Percentiles rank a stretch among this genome's conserved stretches.
phyloP scores from a whole-genome alignment of 768 basidiomycete genomes.

The Tulasnella sp. region DNA sequence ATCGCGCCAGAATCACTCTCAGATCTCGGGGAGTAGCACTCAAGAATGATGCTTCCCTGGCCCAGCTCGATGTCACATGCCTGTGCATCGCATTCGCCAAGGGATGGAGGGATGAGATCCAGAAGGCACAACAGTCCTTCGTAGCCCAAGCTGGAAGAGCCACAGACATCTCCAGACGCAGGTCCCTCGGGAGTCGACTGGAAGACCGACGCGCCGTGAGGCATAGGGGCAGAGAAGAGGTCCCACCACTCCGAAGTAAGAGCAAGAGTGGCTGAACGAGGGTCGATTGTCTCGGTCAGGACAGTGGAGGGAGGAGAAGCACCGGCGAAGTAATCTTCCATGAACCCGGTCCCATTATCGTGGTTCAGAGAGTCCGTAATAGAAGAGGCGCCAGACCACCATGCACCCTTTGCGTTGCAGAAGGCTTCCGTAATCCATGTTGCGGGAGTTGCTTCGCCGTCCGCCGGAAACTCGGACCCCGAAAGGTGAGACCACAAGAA shows the following conservation, averaged over 20 bases:
- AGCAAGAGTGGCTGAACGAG: background rate
- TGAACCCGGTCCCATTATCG: background rate
- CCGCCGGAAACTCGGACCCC: background rate
- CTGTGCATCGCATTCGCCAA: no score
- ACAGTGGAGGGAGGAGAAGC: background rate
- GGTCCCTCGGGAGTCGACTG: no score
- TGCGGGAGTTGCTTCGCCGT: background rate
- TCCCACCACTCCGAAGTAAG: background rate
- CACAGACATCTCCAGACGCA: background rate
- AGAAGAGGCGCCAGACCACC: background rate
- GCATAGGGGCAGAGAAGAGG: background rate
- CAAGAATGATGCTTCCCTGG: no score
- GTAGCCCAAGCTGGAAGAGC: background rate
- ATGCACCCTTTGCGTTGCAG: background rate
- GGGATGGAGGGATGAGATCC: no score
- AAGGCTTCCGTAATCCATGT: background rate
- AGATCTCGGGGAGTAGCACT: no score
- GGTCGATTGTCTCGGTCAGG: background rate
- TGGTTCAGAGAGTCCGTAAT: background rate
- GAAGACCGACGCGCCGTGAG: background rate
- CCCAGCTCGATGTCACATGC: no score
- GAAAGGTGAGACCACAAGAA: background rate
- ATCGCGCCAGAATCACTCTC: no score
- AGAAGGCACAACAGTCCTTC: background rate
- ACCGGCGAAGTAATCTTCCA: background rate